A percentile compares a stretch with the other conserved stretches of the same genome.
These are phyloP conservation scores for Tricholoma matsutake DNA, from an alignment of 768 basidiomycete genomes.

Conservation along the genomic window DNA sequence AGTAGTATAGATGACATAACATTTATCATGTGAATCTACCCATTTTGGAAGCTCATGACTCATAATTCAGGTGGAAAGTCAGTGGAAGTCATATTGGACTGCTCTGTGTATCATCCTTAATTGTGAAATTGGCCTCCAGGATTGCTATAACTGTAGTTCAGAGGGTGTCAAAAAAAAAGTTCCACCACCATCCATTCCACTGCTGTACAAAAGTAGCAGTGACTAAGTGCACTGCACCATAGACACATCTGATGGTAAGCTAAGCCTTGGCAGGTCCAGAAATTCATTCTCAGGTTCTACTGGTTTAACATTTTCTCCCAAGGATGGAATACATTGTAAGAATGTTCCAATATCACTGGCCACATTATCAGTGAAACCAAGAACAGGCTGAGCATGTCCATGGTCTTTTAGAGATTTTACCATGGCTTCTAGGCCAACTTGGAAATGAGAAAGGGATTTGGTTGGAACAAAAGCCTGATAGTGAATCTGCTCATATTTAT, in stretches of 20 bases:
- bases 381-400: constrained; percentile 7
- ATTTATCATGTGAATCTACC: too few relatives aligned
- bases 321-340: constrained; percentile 14
- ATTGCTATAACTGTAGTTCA: too few relatives aligned
- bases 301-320: constrained; percentile 7
- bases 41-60: too few relatives aligned
- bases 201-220: too few relatives aligned
- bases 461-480: constrained; percentile 7
- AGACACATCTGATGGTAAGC: constrained; percentile 8
- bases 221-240: too few relatives aligned
- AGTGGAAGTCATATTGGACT: too few relatives aligned
- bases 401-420: neutral
- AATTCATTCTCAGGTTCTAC: constrained; percentile 8
- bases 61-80: too few relatives aligned
- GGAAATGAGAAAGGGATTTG: constrained; percentile 11
- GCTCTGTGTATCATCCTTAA: too few relatives aligned
- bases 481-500: constrained; percentile 16
- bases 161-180: too few relatives aligned
- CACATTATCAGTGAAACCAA: constrained; percentile 15
- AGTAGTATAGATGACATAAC: too few relatives aligned
- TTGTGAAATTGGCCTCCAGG: too few relatives aligned
- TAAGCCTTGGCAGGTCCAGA: constrained; percentile 7
- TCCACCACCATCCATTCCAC: too few relatives aligned
- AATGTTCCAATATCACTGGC: constrained; percentile 12
- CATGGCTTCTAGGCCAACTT: constrained; percentile 9